These are phyloP conservation scores for Candida vaughaniae DNA, from an alignment of 805 yeast species.

Conservation along the genomic window DNA sequence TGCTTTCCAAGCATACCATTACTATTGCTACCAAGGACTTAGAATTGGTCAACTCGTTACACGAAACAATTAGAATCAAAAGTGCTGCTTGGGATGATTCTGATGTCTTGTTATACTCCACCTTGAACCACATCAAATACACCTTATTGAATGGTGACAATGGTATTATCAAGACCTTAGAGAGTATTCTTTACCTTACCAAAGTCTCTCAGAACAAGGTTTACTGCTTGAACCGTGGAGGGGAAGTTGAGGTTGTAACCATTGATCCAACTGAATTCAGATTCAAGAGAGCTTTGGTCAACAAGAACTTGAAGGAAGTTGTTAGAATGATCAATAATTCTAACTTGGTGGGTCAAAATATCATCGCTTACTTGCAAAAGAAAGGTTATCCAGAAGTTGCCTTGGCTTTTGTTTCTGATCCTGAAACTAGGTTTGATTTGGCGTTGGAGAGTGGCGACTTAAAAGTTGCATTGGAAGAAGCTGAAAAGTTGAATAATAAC, in stretches of 20 bases:
- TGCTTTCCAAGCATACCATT: constrained; percentile 88
- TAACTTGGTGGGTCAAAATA: constrained; percentile 94
- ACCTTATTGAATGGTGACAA: constrained; percentile 89
- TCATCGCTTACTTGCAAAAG: constrained; percentile 90
- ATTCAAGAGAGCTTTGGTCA: constrained; percentile 89
- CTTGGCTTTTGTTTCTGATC: constrained; percentile 92
- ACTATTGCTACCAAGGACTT: constrained; percentile 80
- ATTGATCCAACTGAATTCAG: constrained; percentile 98
- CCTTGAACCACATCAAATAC: constrained; percentile 94
- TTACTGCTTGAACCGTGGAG: constrained; percentile 80
- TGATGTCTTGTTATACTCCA: constrained; percentile 87
- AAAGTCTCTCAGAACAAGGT: constrained; percentile 69
- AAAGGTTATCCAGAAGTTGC: constrained; percentile 98
- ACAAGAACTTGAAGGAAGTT: constrained; percentile 88
- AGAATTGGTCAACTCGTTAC: constrained; percentile 78
- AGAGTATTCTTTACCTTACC: constrained; percentile 79
- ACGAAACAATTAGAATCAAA: constrained; percentile 94
- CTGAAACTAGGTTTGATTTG: constrained; percentile 92
- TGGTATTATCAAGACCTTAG: constrained; percentile 92
- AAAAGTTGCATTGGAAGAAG: constrained; percentile 84
- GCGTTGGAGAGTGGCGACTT: constrained; percentile 93
- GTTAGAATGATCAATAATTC: constrained; percentile 84
- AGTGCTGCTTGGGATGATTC: constrained; percentile 97
- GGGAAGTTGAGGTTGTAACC: constrained; percentile 71
- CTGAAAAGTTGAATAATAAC: constrained; percentile 66